These are phyloP conservation scores for Pestalotiopsis sp. DNA, from an alignment of 2,329 filamentous ascomycete species.

Conservation along the genomic window DNA sequence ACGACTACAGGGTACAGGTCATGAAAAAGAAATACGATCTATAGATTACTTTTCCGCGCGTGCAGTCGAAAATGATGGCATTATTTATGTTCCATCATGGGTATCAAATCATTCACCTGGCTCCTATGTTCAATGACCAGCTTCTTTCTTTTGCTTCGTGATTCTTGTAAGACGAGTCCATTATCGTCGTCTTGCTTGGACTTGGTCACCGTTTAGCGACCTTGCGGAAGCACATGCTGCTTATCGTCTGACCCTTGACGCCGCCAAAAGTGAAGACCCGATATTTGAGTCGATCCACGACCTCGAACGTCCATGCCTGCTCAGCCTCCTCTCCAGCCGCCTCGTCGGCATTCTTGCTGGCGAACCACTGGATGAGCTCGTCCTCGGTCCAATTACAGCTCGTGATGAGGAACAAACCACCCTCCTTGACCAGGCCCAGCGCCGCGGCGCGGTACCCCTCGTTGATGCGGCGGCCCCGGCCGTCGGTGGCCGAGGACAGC, in stretches of 20 bases:
- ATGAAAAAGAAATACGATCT: conserved; percentile 6
- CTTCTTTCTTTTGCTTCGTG: neutral
- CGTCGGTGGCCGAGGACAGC: conserved; percentile 62
- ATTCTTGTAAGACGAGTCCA: neutral
- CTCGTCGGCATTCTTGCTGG: conserved; percentile 36
- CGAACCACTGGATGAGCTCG: conserved; percentile 83
- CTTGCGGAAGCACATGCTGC: conserved; percentile 78
- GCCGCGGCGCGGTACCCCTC: conserved; percentile 77
- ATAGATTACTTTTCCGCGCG: neutral
- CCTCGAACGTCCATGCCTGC: conserved; percentile 50
- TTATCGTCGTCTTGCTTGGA: neutral
- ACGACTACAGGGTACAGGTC: conserved; percentile 7
- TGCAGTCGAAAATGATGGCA: neutral
- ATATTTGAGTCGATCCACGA: conserved; percentile 75
- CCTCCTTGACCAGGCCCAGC: conserved; percentile 66
- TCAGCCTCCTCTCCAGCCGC: conserved; percentile 14
- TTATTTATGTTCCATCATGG: neutral
- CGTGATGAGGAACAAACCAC: conserved; percentile 81
- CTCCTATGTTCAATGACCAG: neutral
- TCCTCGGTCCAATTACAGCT: conserved; percentile 98
- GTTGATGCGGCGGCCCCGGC: conserved; percentile 62
- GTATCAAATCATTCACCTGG: neutral
- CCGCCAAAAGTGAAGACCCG: conserved; percentile 89
- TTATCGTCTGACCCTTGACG: conserved; percentile 84
- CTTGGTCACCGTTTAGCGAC: conserved; percentile 25